Conservation (phyloP, 352 stramenopile species). For the Globisporangium carolinianum region DNA sequence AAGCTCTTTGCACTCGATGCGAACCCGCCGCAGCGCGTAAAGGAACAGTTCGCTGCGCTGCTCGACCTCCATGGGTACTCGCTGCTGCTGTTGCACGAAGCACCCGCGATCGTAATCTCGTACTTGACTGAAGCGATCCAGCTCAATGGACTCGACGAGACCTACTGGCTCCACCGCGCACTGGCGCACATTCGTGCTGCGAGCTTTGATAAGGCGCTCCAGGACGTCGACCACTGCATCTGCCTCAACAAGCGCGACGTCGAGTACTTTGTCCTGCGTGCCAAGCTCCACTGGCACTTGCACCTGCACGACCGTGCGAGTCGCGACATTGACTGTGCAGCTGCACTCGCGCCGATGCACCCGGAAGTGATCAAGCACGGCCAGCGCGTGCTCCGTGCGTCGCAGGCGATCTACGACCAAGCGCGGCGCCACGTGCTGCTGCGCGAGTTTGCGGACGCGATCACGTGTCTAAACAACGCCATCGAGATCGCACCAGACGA, state of each 20-base stretch:
- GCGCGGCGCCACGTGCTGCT: constrained; percentile 50
- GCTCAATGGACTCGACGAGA: constrained; percentile 61
- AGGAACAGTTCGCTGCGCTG: constrained; percentile 67
- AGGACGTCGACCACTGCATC: constrained; percentile 76
- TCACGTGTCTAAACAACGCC: constrained; percentile 58
- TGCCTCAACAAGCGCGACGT: constrained; percentile 67
- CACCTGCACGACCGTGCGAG: constrained; percentile 71
- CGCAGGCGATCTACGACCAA: constrained; percentile 61
- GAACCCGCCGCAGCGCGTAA: constrained; percentile 55
- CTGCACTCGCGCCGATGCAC: constrained; percentile 47
- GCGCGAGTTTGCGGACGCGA: constrained; percentile 40
- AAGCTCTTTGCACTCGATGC: constrained; percentile 58
- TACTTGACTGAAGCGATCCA: constrained; percentile 75
- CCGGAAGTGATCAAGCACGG: constrained; percentile 71
- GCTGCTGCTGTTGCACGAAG: constrained; percentile 47
- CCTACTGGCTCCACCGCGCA: constrained; percentile 71
- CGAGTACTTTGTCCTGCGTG: constrained; percentile 78
- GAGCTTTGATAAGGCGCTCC: constrained; percentile 64
- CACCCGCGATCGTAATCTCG: constrained; percentile 43
- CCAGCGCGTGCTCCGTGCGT: constrained; percentile 56
- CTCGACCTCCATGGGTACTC: constrained; percentile 70
- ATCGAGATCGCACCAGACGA: constrained; percentile 65
- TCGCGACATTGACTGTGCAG: constrained; percentile 55
- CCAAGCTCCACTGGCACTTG: constrained; percentile 74
- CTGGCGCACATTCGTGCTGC: constrained; percentile 56